phyloP scores from a whole-genome alignment of 106 monocot genomes.

The Dioscorea alata region DNA sequence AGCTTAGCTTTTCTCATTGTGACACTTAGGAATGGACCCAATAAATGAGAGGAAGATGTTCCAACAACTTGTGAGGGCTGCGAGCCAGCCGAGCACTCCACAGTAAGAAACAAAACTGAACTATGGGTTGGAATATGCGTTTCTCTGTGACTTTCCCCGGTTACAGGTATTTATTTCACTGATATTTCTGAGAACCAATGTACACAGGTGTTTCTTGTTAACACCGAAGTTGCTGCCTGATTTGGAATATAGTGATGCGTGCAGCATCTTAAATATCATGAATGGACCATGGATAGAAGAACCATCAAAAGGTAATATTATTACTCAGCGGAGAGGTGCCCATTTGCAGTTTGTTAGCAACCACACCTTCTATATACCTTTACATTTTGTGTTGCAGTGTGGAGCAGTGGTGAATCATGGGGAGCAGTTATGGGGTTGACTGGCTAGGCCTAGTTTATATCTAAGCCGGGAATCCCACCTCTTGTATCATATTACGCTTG shows the following conservation, averaged over 20 bases:
- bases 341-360: neutral
- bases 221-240: slow-evolving; percentile 95
- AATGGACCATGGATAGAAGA: slow-evolving; percentile 97
- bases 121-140: too few species aligned
- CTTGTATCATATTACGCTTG: too few species aligned
- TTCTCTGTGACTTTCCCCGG: neutral
- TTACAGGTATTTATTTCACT: neutral
- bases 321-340: neutral
- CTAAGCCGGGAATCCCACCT: too few species aligned
- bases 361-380: neutral
- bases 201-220: slow-evolving; percentile 79
- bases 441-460: neutral
- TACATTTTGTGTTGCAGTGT: slow-evolving; percentile 36
- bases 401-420: slow-evolving; percentile 72
- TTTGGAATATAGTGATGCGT: slow-evolving; percentile 90
- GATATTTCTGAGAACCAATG: neutral
- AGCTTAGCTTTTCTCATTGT: neutral
- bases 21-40: slow-evolving; percentile 81
- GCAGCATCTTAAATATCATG: slow-evolving; percentile 96
- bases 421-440: slow-evolving; percentile 40
- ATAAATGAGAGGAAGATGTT: slow-evolving; percentile 99
- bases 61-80: slow-evolving; percentile 96
- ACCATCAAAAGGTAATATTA: slow-evolving; percentile 67
- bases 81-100: slow-evolving; percentile 84
- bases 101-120: slow-evolving; percentile 43